Base-by-base conservation (phyloP, 2,329 filamentous ascomycete species). In the Ophiocordyceps robertsii region DNA sequence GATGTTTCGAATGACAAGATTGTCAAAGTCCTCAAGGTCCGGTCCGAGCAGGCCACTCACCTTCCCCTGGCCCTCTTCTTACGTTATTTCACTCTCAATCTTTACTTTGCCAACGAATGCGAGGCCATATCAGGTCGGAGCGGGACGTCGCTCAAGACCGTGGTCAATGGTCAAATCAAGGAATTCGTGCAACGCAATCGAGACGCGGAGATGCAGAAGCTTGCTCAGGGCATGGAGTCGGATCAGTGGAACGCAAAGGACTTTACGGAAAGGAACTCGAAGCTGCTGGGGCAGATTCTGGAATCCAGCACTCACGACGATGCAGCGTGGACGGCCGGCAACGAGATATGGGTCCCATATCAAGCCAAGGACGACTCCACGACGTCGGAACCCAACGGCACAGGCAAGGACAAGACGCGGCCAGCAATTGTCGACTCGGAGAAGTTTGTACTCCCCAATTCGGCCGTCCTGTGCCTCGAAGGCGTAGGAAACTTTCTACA, bases 31-130 rank as follows among this genome's bases (percentile, higher is more conserved):
- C 67, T 92, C 24, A 83, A 82, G 43, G 85, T 92, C 1, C 75
- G 85, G 29, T 75, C 81, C 3, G 84, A 88, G 48, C 82, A 88
- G 55, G 82, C 78, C 38, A 73, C 77, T 2, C 73, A 75, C 27
- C 65, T 90, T 10, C 74, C 82, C 1, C 69, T 86, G 2, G 66
- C 76, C 38, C 72, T 76, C 51, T 93, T 93, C 59, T 63, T 92
- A 37, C 76, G 86, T 32, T 92, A 92, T 59, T 89, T 90, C 52
- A 85, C 77, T 1, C 70, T 93, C 30, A 92, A 90, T 53, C 68
- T 87, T 8, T 75, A 87, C 43, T 92, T 93, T 59, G 82, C 84
- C 38, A 87, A 88, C 47, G 86, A 93, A 57, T 92, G 86, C 54
- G 86, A 93, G 60, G 82, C 84, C 14, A 80, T 92, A 17, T 90